phyloP scores from a whole-genome alignment of 495 filamentous ascomycete genomes.

The Podospora anserina region DNA sequence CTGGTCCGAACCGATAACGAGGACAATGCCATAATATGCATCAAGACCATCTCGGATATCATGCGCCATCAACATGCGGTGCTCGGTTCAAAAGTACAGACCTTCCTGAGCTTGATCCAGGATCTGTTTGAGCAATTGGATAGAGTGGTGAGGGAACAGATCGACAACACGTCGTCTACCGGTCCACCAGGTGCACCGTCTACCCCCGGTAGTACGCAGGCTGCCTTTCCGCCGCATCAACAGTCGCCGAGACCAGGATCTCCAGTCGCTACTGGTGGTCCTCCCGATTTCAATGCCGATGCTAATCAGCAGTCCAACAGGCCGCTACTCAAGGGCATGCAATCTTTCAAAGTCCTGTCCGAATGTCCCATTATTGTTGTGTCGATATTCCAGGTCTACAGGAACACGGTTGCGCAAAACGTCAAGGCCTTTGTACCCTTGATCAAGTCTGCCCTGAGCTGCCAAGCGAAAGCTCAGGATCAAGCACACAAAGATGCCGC shows the following conservation, averaged over 20 bases:
- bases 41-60: conserved; percentile 97
- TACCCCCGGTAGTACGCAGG: conserved; percentile 71
- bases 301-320: conserved; percentile 76
- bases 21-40: conserved; percentile 94
- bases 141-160: conserved; percentile 85
- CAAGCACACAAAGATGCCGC: conserved; percentile 83
- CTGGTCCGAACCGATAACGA: conserved; percentile 91
- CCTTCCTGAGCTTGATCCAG: conserved; percentile 86
- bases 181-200: conserved; percentile 64
- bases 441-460: conserved; percentile 83
- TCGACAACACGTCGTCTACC: conserved; percentile 63
- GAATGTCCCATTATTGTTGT: conserved; percentile 99
- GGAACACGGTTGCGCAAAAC: conserved; percentile 70
- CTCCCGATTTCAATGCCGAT: conserved; percentile 53
- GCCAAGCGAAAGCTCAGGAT: conserved; percentile 92
- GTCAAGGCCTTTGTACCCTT: conserved; percentile 90
- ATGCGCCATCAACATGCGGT: conserved; percentile 87
- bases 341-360: conserved; percentile 96
- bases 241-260: conserved; percentile 88
- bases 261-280: conserved; percentile 64
- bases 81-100: conserved; percentile 74
- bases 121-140: conserved; percentile 96
- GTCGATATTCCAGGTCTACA: conserved; percentile 92
- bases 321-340: conserved; percentile 83
- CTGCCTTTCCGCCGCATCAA: conserved; percentile 52